Evolutionary conservation across 495 filamentous ascomycete species (phyloP).

Genomic region (Melanomma pulvis-pyrius): DNA sequence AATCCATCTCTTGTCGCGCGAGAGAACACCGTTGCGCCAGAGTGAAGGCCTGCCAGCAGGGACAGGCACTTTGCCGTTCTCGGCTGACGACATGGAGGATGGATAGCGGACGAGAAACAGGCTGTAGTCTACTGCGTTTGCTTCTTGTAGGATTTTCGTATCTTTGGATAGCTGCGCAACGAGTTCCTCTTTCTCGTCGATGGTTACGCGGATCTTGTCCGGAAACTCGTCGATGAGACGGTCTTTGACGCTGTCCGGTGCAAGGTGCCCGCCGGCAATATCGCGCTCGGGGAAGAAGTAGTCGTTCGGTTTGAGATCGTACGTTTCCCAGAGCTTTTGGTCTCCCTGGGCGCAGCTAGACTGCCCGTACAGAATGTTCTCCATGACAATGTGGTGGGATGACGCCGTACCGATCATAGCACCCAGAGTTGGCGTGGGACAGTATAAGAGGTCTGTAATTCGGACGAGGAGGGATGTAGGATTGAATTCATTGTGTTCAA

Average conservation of each 20-base stretch:
- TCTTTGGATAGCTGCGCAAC: conserved; percentile 56
- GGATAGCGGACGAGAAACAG: conserved; percentile 66
- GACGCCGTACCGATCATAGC: conserved; percentile 58
- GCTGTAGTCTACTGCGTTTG: conserved; percentile 71
- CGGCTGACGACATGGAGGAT: conserved; percentile 41
- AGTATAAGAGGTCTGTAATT: conserved; percentile 67
- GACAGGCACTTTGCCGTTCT: conserved; percentile 19
- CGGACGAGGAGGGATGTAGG: conserved; percentile 63
- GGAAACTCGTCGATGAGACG: conserved; percentile 65
- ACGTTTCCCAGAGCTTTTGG: conserved; percentile 60
- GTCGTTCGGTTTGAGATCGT: conserved; percentile 70
- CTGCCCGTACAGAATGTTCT: conserved; percentile 65
- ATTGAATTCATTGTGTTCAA: conserved; percentile 60
- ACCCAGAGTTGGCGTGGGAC: conserved; percentile 57
- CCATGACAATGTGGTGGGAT: conserved; percentile 72
- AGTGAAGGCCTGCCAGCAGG: conserved; percentile 13
- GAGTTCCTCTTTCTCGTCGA: conserved; percentile 56
- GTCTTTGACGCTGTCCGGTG: conserved; percentile 60
- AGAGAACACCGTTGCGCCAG: conserved; percentile 61
- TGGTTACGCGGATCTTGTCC: conserved; percentile 62
- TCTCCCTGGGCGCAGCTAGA: conserved; percentile 41
- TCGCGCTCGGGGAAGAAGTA: conserved; percentile 76
- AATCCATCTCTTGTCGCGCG: conserved; percentile 63
- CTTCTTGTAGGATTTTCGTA: conserved; percentile 59
- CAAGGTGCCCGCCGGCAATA: conserved; percentile 59